These are phyloP conservation scores for Erythrophleum ivorense DNA, from an alignment of 331 rosid species.

Conservation along the genomic window DNA sequence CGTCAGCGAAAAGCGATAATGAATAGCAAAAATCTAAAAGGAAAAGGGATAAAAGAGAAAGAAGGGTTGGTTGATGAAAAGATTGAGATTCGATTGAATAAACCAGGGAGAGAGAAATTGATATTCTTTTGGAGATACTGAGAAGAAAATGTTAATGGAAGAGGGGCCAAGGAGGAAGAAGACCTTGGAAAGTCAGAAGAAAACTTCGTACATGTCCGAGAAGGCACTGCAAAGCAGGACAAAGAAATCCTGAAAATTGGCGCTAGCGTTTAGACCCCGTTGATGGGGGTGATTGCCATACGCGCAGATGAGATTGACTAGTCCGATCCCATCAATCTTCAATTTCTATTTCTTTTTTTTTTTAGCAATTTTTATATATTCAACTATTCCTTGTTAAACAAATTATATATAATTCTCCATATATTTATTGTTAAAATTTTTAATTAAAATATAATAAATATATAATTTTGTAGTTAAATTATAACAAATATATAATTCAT, in stretches of 20 bases:
- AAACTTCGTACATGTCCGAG: not conserved
- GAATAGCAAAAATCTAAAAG: not conserved
- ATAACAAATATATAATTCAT: no score
- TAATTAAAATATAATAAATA: no score
- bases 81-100: not conserved
- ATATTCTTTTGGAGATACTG: not conserved
- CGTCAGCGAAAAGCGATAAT: not conserved
- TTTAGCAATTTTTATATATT: no score
- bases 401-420: no score
- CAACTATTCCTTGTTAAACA: no score
- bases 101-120: not conserved
- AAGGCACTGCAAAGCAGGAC: not conserved
- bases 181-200: not conserved
- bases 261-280: not conserved
- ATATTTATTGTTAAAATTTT: no score
- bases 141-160: not conserved
- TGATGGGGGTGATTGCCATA: not conserved
- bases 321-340: no score
- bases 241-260: not conserved
- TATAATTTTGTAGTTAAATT: no score
- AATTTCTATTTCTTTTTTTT: no score
- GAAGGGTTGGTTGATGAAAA: not conserved
- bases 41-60: not conserved
- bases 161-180: not conserved
- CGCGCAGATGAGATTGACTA: not conserved